Conservation (phyloP, 208 protist species). For the Leishmania martiniquensis region DNA sequence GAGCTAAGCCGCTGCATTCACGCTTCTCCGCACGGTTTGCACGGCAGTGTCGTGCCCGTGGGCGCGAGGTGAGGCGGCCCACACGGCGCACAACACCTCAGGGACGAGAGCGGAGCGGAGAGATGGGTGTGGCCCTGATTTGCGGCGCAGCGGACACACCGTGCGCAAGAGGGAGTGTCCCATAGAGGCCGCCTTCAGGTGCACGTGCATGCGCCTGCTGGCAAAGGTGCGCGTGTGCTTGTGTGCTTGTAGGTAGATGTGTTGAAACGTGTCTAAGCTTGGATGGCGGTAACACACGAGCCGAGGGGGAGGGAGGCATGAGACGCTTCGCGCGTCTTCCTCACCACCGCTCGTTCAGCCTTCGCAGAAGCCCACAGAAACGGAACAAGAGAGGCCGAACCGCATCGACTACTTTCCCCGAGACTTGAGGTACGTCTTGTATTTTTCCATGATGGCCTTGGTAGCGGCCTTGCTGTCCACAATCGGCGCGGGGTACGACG, state of each 20-base stretch:
- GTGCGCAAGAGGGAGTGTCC: neutral
- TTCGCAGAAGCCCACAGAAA: neutral
- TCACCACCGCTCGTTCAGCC: neutral
- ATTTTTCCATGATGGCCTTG: constrained; percentile 53
- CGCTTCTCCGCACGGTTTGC: no score
- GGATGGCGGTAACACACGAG: neutral
- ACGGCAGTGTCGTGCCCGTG: no score
- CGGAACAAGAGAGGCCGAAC: neutral
- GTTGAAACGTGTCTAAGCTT: neutral
- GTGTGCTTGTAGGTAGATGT: neutral
- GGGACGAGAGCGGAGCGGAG: neutral
- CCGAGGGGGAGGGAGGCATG: neutral
- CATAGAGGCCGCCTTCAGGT: no score
- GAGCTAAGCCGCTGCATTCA: no score
- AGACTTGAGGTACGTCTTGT: constrained; percentile 34
- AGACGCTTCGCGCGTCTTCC: neutral
- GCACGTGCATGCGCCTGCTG: no score
- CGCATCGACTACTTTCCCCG: constrained; percentile 1
- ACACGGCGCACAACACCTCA: neutral
- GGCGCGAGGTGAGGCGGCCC: neutral
- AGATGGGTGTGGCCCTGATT: neutral
- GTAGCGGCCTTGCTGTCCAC: constrained; percentile 62
- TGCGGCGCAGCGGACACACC: neutral
- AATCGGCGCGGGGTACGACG: constrained; percentile 65
- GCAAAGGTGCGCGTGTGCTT: neutral